Percentiles rank a stretch among this genome's conserved stretches.
phyloP scores from a whole-genome alignment of 306 rosid species.

The Oemleria cerasiformis region DNA sequence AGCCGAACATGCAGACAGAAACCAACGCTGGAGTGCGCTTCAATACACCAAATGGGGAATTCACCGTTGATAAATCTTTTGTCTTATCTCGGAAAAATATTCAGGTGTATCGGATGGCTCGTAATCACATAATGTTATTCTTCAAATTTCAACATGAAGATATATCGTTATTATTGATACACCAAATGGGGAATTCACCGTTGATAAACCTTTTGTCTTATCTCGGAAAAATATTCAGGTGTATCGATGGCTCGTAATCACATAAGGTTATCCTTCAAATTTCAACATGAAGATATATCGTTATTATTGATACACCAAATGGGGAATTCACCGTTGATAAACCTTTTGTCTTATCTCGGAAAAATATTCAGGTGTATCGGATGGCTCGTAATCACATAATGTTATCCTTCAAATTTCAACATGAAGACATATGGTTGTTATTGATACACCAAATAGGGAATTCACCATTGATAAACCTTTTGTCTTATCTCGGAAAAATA shows the following conservation, averaged over 20 bases:
- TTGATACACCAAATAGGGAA: neutral
- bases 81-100: neutral
- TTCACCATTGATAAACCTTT: neutral
- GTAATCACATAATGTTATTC: no score
- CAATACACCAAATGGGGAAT: neutral
- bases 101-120: no score
- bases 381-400: no score
- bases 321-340: neutral
- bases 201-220: neutral
- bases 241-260: no score
- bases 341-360: neutral
- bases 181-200: neutral
- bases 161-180: no score
- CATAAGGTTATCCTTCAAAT: no score
- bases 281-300: no score
- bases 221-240: no score
- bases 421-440: no score
- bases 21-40: neutral
- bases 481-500: neutral
- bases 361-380: no score
- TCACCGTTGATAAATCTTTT: neutral
- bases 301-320: neutral
- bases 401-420: no score
- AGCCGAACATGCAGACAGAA: conserved; percentile 3
- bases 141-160: no score